Conservation (phyloP, 23 red algal genomes). For the Gracilaria gracilis region DNA sequence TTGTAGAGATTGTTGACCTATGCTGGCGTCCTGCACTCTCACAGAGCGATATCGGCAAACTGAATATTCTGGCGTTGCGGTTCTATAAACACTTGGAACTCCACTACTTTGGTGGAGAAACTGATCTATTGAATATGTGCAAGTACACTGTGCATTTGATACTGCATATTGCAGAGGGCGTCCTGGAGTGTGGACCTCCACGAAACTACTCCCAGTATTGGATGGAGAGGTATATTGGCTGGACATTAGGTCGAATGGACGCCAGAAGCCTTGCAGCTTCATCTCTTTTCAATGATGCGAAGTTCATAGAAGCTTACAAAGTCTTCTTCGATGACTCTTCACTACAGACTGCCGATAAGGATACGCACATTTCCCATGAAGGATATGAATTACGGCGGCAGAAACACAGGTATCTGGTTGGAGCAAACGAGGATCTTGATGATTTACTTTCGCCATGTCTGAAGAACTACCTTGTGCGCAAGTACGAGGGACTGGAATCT, state of each 20-base stretch:
- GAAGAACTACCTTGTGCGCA: slow-evolving; percentile 1
- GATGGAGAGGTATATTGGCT: slow-evolving; percentile 35
- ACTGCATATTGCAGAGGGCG: neutral
- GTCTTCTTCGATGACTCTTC: neutral
- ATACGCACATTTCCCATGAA: neutral
- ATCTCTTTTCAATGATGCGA: neutral
- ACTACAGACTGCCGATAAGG: neutral
- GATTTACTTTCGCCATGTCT: neutral
- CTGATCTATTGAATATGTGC: neutral
- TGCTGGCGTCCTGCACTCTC: slow-evolving; percentile 12
- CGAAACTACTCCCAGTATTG: slow-evolving; percentile 6
- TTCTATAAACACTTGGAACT: slow-evolving; percentile 10
- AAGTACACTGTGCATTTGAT: neutral
- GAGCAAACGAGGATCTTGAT: neutral
- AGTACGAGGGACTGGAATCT: neutral
- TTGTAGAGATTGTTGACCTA: slow-evolving; percentile 4
- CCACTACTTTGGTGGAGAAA: neutral
- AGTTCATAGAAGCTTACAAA: slow-evolving; percentile 5
- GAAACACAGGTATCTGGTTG: neutral
- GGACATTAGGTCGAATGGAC: neutral
- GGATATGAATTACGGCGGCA: neutral
- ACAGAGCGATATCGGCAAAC: neutral
- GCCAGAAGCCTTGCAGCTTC: slow-evolving; percentile 17
- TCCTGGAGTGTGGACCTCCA: neutral
- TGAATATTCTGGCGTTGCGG: neutral